Evolutionary conservation across 2,329 filamentous ascomycete genomes (phyloP).

Genomic region (Seiridium cupressi): DNA sequence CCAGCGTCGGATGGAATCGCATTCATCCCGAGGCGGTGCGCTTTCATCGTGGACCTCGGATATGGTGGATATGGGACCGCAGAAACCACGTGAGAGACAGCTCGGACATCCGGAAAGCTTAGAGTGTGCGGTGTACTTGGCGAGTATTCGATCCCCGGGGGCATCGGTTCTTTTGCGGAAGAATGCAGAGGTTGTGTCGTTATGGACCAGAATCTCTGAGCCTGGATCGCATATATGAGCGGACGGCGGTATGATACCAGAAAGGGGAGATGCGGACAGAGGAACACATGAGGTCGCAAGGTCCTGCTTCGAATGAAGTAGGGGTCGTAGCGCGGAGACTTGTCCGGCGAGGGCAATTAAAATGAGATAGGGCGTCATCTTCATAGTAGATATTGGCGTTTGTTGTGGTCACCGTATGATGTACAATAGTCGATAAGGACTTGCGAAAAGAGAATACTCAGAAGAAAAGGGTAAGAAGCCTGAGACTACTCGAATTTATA

Average conservation of each 20-base stretch:
- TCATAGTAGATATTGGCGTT: not conserved
- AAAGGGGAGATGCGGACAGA: not conserved
- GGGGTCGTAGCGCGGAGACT: not conserved
- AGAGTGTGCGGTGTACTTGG: not conserved
- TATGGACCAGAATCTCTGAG: not conserved
- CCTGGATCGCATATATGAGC: not conserved
- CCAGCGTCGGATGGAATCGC: not conserved
- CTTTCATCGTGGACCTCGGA: not conserved
- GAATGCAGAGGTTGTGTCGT: not conserved
- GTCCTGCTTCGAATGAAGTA: not conserved
- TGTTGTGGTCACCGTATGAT: not conserved
- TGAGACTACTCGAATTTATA: not conserved
- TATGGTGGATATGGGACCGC: not conserved
- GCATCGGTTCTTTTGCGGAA: not conserved
- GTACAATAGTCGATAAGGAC: no score
- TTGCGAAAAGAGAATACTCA: no score
- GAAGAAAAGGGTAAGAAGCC: not conserved
- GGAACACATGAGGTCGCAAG: not conserved
- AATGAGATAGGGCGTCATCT: not conserved
- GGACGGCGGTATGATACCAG: not conserved
- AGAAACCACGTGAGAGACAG: not conserved
- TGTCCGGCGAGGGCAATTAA: not conserved
- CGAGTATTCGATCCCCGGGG: not conserved
- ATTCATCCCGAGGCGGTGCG: not conserved
- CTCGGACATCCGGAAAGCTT: not conserved